Percentiles rank a stretch among this genome's conserved stretches.
Evolutionary conservation across 352 stramenopile species (phyloP).

Genomic region (Phytophthora melonis): DNA sequence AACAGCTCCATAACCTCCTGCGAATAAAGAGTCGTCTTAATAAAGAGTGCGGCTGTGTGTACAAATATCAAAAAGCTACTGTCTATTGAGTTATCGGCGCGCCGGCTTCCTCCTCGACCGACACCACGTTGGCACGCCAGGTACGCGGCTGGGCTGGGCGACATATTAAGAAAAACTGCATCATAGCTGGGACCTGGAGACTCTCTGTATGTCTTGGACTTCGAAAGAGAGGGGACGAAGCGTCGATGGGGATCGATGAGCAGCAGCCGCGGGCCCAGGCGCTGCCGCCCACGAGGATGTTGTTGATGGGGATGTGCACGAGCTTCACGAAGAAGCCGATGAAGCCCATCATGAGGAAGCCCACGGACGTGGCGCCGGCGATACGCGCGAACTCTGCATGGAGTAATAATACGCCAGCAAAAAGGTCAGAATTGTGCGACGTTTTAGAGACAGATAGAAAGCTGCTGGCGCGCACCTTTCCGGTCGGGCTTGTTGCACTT

Average conservation of each 20-base stretch:
- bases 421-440: neutral
- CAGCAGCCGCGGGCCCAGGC: conserved; percentile 56
- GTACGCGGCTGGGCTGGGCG: conserved; percentile 1
- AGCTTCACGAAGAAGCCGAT: conserved; percentile 99
- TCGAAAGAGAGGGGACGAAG: too few relatives aligned
- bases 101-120: neutral
- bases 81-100: conserved; percentile 39
- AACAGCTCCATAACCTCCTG: conserved; percentile 36
- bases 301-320: conserved; percentile 99
- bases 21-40: neutral
- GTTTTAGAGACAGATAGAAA: neutral
- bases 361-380: conserved; percentile 94
- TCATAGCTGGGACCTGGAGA: neutral
- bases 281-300: conserved; percentile 97
- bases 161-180: conserved; percentile 19
- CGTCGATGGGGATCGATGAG: neutral
- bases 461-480: conserved; percentile 85
- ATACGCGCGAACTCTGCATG: conserved; percentile 95
- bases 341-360: conserved; percentile 99
- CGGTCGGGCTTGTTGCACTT: conserved; percentile 99
- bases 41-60: neutral
- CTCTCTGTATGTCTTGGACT: too few relatives aligned
- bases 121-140: neutral
- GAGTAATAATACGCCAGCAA: too few relatives aligned
- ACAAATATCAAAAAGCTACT: conserved; percentile 45